phyloP scores from a whole-genome alignment of 169 alveolate genomes.

The Plasmodium sp. region DNA sequence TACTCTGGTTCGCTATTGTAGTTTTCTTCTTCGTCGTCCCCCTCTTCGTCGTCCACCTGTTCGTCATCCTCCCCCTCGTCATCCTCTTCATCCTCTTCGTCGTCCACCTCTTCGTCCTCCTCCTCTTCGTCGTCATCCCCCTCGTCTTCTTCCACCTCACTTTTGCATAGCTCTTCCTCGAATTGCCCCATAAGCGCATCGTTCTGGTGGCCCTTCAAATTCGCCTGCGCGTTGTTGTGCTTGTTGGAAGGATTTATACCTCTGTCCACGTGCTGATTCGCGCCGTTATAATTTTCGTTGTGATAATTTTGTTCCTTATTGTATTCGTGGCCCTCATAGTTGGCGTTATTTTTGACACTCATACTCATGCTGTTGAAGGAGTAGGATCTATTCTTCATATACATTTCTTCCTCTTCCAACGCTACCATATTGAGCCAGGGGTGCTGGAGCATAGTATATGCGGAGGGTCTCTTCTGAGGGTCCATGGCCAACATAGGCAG shows the following conservation, averaged over 20 bases:
- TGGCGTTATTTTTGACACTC: neutral
- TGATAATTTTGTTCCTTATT: neutral
- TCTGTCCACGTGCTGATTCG: neutral
- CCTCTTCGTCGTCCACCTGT: neutral
- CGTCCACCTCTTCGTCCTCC: conserved; percentile 18
- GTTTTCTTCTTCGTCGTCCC: conserved; percentile 15
- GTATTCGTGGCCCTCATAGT: neutral
- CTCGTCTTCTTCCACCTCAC: neutral
- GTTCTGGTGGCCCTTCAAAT: neutral
- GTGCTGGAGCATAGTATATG: conserved; percentile 90
- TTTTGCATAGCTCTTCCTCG: neutral
- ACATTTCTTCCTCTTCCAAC: conserved; percentile 29
- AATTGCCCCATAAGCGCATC: neutral
- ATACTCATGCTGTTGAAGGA: conserved; percentile 25
- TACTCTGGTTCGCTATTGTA: neutral
- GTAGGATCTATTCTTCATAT: conserved; percentile 16
- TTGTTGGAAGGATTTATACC: neutral
- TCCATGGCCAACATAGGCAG: conserved; percentile 89
- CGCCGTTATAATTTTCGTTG: neutral
- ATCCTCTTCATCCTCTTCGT: neutral
- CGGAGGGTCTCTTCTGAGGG: conserved; percentile 93
- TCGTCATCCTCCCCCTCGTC: conserved; percentile 1
- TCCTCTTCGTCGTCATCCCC: conserved; percentile 16
- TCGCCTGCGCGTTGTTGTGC: neutral
- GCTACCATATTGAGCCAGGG: conserved; percentile 90